These are phyloP conservation scores for Pyrenophora teres DNA, from an alignment of 2,329 filamentous ascomycete genomes.

Conservation along the genomic window DNA sequence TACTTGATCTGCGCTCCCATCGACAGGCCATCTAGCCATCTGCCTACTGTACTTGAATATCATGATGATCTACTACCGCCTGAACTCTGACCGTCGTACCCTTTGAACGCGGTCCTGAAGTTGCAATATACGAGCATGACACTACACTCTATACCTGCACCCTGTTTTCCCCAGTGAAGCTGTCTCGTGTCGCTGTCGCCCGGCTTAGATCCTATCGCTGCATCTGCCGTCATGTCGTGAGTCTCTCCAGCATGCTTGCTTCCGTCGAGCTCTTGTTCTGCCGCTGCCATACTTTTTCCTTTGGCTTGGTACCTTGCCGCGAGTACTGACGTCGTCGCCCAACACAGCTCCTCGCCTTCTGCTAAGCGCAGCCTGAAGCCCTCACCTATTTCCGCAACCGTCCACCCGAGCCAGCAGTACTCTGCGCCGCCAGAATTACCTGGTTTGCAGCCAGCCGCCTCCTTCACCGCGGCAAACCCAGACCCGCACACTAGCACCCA, in stretches of 20 bases:
- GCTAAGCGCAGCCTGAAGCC: slow-evolving; percentile 53
- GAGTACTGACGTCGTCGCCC: slow-evolving; percentile 39
- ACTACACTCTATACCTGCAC: slow-evolving; percentile 33
- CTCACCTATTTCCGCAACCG: slow-evolving; percentile 45
- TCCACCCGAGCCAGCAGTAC: slow-evolving; percentile 29
- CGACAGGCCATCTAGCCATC: slow-evolving; percentile 33
- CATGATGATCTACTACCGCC: slow-evolving; percentile 47
- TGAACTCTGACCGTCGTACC: slow-evolving; percentile 37
- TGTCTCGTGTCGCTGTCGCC: slow-evolving; percentile 30
- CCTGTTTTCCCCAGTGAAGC: slow-evolving; percentile 37
- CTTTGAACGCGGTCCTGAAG: slow-evolving; percentile 37
- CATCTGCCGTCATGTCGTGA: slow-evolving; percentile 46
- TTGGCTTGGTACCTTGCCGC: slow-evolving; percentile 10
- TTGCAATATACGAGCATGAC: slow-evolving; percentile 43
- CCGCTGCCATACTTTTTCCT: slow-evolving; percentile 7
- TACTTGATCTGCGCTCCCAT: slow-evolving; percentile 48
- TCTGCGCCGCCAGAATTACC: slow-evolving; percentile 33
- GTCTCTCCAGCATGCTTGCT: slow-evolving; percentile 32
- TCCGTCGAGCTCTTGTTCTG: slow-evolving; percentile 9
- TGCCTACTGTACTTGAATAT: slow-evolving; percentile 39
- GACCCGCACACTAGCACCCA: slow-evolving; percentile 28
- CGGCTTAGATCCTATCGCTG: slow-evolving; percentile 25
- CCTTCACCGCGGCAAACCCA: slow-evolving; percentile 29
- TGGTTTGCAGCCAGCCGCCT: slow-evolving; percentile 34
- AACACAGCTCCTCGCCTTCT: slow-evolving; percentile 48